Conservation (phyloP, 75 land plant species). For the Picea sitchensis region DNA sequence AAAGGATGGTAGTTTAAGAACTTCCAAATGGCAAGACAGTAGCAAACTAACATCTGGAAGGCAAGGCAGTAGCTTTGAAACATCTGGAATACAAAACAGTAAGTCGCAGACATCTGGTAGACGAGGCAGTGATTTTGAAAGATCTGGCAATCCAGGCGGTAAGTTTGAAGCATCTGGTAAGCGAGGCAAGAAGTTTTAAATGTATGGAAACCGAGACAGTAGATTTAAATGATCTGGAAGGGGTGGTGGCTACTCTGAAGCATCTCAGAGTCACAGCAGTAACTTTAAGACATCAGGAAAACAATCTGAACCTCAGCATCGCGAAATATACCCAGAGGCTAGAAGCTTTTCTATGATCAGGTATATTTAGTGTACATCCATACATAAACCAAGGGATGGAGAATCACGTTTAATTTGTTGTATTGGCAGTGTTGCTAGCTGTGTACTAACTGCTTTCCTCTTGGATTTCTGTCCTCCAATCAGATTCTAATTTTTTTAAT, state of each 20-base stretch:
- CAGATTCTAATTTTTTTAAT: background rate
- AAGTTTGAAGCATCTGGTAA: background rate
- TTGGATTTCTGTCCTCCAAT: background rate
- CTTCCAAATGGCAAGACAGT: too few relatives aligned
- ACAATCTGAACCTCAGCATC: background rate
- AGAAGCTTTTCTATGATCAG: background rate
- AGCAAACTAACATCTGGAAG: background rate
- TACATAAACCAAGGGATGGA: slow-evolving; percentile 1
- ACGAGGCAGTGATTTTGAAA: background rate
- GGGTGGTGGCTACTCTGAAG: background rate
- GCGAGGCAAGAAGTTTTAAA: background rate
- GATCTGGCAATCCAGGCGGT: background rate
- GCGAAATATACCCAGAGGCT: background rate
- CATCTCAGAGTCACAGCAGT: background rate
- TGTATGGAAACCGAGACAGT: background rate
- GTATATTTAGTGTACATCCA: slow-evolving; percentile 5
- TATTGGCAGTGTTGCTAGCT: background rate
- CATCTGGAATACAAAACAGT: background rate
- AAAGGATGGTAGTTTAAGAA: background rate
- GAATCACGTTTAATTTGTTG: background rate
- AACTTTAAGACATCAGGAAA: background rate
- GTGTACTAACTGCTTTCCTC: background rate
- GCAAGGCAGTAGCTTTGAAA: background rate
- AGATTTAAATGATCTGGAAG: background rate
- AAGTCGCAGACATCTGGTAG: background rate